Percentiles rank a stretch among this genome's conserved stretches.
Conservation (phyloP, 164 flowering plant genomes). For the Taxillus chinensis region DNA sequence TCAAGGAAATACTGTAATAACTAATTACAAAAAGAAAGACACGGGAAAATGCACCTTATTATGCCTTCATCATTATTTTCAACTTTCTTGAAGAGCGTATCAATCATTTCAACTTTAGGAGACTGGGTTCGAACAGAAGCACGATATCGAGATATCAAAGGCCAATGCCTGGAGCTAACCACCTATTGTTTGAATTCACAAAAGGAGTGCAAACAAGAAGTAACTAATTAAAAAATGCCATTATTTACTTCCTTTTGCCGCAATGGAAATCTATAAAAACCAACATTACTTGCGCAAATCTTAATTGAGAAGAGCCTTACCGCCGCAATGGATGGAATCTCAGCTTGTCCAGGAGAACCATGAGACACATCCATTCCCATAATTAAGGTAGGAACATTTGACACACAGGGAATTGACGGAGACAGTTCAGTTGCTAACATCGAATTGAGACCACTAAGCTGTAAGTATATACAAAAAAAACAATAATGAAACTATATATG, state of each 20-base stretch:
- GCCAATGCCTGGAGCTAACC: conserved; percentile 86
- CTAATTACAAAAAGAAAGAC: too few relatives aligned
- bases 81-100: conserved; percentile 37
- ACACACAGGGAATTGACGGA: conserved; percentile 45
- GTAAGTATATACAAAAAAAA: conserved; percentile 6
- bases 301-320: conserved; percentile 20
- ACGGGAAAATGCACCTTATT: conserved; percentile 26
- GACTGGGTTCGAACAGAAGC: conserved; percentile 90
- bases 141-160: conserved; percentile 67
- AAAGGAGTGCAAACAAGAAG: background rate
- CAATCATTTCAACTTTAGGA: conserved; percentile 79
- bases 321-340: conserved; percentile 88
- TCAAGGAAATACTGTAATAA: background rate
- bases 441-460: conserved; percentile 91
- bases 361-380: conserved; percentile 98
- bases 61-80: conserved; percentile 63
- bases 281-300: too few relatives aligned
- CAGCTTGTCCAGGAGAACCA: conserved; percentile 91
- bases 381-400: conserved; percentile 61
- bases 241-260: too few relatives aligned
- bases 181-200: conserved; percentile 32
- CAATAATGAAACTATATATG: background rate
- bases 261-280: too few relatives aligned
- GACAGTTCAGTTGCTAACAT: conserved; percentile 42
- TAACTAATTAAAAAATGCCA: background rate